Conservation (phyloP, 2,329 filamentous ascomycete genomes). For the Cordyceps javanica region DNA sequence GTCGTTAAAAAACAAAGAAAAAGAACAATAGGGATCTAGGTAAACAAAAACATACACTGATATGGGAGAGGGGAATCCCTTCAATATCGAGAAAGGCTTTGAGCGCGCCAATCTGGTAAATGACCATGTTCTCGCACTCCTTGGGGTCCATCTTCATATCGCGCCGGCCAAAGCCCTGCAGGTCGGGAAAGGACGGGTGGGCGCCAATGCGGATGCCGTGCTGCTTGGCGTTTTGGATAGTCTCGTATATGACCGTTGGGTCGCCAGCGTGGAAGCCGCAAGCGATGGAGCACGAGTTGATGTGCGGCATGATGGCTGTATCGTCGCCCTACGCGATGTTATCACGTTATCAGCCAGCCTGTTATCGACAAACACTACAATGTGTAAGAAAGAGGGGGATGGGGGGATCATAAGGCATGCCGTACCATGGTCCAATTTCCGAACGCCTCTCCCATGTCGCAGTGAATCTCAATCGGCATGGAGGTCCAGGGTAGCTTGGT, state of each 20-base stretch:
- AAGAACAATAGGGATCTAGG: neutral
- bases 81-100: slow-evolving; percentile 15
- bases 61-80: slow-evolving; percentile 17
- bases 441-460: slow-evolving; percentile 6
- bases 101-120: slow-evolving; percentile 14
- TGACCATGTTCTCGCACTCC: slow-evolving; percentile 12
- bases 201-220: slow-evolving; percentile 11
- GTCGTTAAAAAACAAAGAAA: neutral
- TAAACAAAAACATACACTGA: neutral
- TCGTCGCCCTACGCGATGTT: neutral
- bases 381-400: neutral
- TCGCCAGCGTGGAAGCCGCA: slow-evolving; percentile 15
- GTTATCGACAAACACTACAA: neutral
- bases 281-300: slow-evolving; percentile 5
- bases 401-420: neutral
- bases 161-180: slow-evolving; percentile 12
- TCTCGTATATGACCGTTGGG: slow-evolving; percentile 13
- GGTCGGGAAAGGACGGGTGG: slow-evolving; percentile 11
- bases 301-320: slow-evolving; percentile 4
- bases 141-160: slow-evolving; percentile 11
- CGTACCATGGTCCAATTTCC: slow-evolving; percentile 5
- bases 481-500: neutral
- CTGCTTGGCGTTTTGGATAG: slow-evolving; percentile 1
- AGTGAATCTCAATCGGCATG: slow-evolving; percentile 3
- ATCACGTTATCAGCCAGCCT: neutral